These are phyloP conservation scores for Aspergillus novoparasiticus DNA, from an alignment of 2,329 filamentous ascomycete genomes.

Conservation along the genomic window DNA sequence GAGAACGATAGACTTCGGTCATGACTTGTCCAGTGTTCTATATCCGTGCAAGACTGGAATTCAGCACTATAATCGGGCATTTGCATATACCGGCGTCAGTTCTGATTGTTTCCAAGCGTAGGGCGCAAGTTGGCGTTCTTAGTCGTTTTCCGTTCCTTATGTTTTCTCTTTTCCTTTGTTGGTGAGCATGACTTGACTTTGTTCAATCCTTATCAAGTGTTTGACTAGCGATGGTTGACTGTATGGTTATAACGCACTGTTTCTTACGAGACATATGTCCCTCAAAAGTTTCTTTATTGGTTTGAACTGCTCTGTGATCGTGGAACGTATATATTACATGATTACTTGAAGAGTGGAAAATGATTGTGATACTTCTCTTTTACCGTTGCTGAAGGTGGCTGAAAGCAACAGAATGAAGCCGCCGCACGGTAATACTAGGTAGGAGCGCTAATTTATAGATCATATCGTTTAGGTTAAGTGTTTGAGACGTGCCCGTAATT, in stretches of 20 bases:
- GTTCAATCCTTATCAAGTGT: background rate
- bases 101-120: constrained; percentile 24
- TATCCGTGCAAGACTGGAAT: background rate
- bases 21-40: constrained; percentile 14
- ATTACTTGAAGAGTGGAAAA: background rate
- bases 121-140: constrained; percentile 28
- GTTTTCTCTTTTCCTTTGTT: background rate
- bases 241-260: background rate
- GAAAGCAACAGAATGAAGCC: background rate
- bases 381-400: background rate
- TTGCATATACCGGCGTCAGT: constrained; percentile 36
- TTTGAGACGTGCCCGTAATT: background rate
- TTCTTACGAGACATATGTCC: background rate
- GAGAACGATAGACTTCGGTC: constrained; percentile 47
- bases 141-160: constrained; percentile 7
- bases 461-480: background rate
- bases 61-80: constrained; percentile 27
- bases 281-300: background rate
- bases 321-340: background rate
- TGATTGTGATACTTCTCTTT: background rate
- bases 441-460: background rate
- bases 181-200: background rate
- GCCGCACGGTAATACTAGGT: background rate
- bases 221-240: background rate
- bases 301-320: background rate